These are phyloP conservation scores for Vachellia pachyceras DNA, from an alignment of 306 rosid genomes.

Conservation along the genomic window DNA sequence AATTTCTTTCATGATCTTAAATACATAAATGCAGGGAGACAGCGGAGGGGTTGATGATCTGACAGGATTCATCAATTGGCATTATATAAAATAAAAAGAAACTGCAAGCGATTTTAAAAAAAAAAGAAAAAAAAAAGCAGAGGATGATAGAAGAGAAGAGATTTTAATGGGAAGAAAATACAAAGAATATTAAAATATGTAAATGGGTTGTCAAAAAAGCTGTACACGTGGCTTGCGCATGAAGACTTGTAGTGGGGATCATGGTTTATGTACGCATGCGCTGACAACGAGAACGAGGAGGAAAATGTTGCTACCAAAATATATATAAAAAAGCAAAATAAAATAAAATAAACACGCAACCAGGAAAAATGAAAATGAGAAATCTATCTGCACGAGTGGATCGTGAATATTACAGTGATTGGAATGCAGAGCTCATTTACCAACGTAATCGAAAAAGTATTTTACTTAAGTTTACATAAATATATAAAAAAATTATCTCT, in stretches of 20 bases:
- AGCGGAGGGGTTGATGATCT: not conserved
- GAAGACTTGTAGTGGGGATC: slow-evolving; percentile 43
- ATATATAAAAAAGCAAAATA: not conserved
- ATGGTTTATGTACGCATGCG: not conserved
- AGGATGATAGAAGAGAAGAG: not conserved
- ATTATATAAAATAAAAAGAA: not conserved
- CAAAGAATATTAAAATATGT: slow-evolving; percentile 3
- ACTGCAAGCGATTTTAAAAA: not conserved
- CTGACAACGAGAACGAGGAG: not conserved
- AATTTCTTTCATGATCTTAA: no score
- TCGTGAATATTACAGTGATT: not conserved
- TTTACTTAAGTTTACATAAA: no score
- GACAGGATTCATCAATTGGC: not conserved
- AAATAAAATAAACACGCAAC: not conserved
- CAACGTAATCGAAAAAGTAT: no score
- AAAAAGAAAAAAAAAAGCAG: no score
- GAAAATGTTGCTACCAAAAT: not conserved
- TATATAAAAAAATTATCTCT: no score
- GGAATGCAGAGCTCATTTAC: no score
- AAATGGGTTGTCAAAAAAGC: slow-evolving; percentile 21
- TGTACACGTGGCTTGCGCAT: slow-evolving; percentile 43
- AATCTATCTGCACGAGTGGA: not conserved
- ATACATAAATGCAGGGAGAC: not conserved
- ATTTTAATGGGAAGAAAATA: not conserved
- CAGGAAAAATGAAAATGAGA: not conserved